Base-by-base conservation (phyloP, 805 yeast species). In the Hanseniaspora meyeri region DNA sequence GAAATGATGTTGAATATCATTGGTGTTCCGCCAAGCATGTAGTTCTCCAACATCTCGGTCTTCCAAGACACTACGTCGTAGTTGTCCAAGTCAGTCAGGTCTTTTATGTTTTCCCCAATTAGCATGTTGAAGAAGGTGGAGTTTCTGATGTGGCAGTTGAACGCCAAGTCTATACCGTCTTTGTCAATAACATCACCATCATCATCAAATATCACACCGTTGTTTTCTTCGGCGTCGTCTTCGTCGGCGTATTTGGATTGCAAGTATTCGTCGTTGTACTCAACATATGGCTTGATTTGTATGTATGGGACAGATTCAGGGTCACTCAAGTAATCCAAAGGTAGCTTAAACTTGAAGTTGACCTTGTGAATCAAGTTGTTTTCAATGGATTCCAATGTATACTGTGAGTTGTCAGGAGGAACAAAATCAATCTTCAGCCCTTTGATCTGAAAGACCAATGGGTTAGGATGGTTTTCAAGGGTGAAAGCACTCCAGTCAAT, bases 11-110 rank as follows among this genome's bases (percentile, higher is more conserved):
- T 80, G 69, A 90, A 93, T 6, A 91, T 77, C 61, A 89, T 82
- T n/a, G 96, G 95, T 77, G 91, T 84, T 0, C 98, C 98, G 1
- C 90, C 59, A 64, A 87, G 83, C 65, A 85, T 81, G 58, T 82
- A 83, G 2, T 78, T 55, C 67, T 70, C 70, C n/a, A 61, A 60
- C 32, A 52, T 46, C 37, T 52, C 57, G 9, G n/a, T 14, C 17
- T 36, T 29, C 57, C 57, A 52, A 16, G 40, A 45, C 1, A 24
- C 43, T 11, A 46, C 27, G 5, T 42, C 45, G 38, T 55, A 55
- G n/a, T 52, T 52, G 17, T 52, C 51, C 16, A 45, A 14, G 27
- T 52, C 57, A 12, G 57, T 43, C 11, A 34, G 24, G 17, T 52
- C 57, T 19, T 38, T 52, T 6, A 16, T 32, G 10, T 52, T 49